phyloP scores from a whole-genome alignment of 2,329 filamentous ascomycete species.

The Scolecobasidium constrictum region DNA sequence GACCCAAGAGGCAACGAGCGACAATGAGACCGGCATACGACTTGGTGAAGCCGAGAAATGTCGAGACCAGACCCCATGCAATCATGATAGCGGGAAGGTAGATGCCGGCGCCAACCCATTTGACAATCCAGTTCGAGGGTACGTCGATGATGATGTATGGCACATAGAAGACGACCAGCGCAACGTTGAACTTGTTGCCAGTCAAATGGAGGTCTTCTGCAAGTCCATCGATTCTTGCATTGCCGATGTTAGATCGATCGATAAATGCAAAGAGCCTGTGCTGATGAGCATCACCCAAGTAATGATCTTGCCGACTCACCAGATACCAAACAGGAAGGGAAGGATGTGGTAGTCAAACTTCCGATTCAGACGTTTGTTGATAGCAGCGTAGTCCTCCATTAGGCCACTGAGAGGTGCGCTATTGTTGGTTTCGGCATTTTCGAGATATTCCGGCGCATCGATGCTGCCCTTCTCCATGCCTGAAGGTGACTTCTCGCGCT shows the following conservation, averaged over 20 bases:
- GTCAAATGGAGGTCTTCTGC: conserved; percentile 25
- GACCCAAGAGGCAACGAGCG: conserved; percentile 9
- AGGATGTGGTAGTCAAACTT: conserved; percentile 15
- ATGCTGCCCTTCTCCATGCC: too few species aligned
- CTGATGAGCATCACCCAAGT: neutral
- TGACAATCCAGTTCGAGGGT: too few species aligned
- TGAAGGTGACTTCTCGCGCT: too few species aligned
- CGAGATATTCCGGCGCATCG: too few species aligned
- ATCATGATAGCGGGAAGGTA: conserved; percentile 47
- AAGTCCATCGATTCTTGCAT: conserved; percentile 26
- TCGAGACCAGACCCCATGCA: conserved; percentile 7
- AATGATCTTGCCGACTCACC: neutral
- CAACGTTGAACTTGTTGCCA: conserved; percentile 31
- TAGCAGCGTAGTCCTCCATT: too few species aligned
- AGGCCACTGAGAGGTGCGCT: too few species aligned
- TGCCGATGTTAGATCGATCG: conserved; percentile 40
- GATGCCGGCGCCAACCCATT: conserved; percentile 47
- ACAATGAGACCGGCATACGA: conserved; percentile 7
- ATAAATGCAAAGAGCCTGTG: conserved; percentile 14
- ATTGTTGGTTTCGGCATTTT: too few species aligned
- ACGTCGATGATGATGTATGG: conserved; percentile 31
- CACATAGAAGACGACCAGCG: conserved; percentile 34
- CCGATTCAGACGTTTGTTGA: conserved; percentile 13
- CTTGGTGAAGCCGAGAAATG: conserved; percentile 9
- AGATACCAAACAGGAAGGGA: conserved; percentile 8